Evolutionary conservation across 2,329 filamentous ascomycete species (phyloP).

Genomic region (Coniochaeta hoffmannii): DNA sequence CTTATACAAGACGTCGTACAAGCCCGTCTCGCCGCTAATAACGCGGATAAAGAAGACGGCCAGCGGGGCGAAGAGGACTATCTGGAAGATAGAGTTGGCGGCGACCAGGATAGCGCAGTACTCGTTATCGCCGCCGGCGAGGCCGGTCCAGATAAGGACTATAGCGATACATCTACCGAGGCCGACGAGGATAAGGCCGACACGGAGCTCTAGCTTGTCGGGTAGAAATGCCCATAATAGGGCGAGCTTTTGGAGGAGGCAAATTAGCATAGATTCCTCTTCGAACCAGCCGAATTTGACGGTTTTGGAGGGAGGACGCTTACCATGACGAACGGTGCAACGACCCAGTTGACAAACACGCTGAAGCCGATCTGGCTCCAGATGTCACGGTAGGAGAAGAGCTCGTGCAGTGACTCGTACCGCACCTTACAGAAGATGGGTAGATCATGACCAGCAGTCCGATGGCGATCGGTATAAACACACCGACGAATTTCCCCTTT

Average conservation of each 20-base stretch:
- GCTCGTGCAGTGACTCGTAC: slow-evolving; percentile 69
- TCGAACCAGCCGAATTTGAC: too few relatives aligned
- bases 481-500: slow-evolving; percentile 58
- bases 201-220: slow-evolving; percentile 47
- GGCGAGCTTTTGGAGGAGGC: slow-evolving; percentile 37
- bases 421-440: slow-evolving; percentile 79
- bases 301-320: slow-evolving; percentile 10
- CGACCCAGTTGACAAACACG: slow-evolving; percentile 71
- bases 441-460: slow-evolving; percentile 92
- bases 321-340: slow-evolving; percentile 79
- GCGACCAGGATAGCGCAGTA: slow-evolving; percentile 79
- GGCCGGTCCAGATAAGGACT: slow-evolving; percentile 65
- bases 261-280: not conserved
- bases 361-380: slow-evolving; percentile 79
- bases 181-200: slow-evolving; percentile 74
- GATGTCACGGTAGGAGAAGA: too few relatives aligned
- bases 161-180: slow-evolving; percentile 84
- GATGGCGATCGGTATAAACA: slow-evolving; percentile 44
- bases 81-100: slow-evolving; percentile 65
- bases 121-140: slow-evolving; percentile 66
- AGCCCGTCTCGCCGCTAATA: slow-evolving; percentile 45
- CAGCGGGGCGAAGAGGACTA: slow-evolving; percentile 63
- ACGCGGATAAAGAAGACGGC: slow-evolving; percentile 63
- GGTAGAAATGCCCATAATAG: slow-evolving; percentile 63
- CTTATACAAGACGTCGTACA: slow-evolving; percentile 44